Conservation (phyloP, 306 rosid species). For the Ammopiptanthus mongolicus region DNA sequence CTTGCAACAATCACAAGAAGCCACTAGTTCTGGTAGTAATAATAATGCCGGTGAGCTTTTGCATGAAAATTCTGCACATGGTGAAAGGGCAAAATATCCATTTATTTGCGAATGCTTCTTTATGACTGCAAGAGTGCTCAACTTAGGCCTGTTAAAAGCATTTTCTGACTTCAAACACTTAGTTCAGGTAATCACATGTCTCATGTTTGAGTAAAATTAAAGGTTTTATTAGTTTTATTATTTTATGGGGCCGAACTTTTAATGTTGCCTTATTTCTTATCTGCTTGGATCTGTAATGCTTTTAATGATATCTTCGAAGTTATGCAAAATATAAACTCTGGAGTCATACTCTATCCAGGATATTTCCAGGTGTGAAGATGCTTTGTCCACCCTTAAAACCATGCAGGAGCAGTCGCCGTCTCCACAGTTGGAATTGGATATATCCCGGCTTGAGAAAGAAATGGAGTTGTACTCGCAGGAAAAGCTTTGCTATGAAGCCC, state of each 20-base stretch:
- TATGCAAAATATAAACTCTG: neutral
- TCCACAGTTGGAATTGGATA: slow-evolving; percentile 51
- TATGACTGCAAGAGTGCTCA: slow-evolving; percentile 96
- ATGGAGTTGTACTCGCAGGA: slow-evolving; percentile 82
- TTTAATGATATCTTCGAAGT: slow-evolving; percentile 5
- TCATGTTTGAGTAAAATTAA: neutral
- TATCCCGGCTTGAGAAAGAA: slow-evolving; percentile 87
- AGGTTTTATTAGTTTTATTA: neutral
- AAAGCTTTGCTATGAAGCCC: slow-evolving; percentile 92
- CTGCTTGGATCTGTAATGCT: neutral
- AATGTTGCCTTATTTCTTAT: neutral
- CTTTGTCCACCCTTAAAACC: slow-evolving; percentile 70
- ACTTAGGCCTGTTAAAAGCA: slow-evolving; percentile 90
- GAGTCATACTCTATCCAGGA: slow-evolving; percentile 49
- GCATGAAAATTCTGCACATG: slow-evolving; percentile 30
- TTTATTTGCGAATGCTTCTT: slow-evolving; percentile 99
- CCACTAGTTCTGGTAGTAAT: slow-evolving; percentile 77
- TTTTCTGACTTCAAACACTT: slow-evolving; percentile 95
- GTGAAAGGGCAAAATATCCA: slow-evolving; percentile 62
- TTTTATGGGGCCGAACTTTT: slow-evolving; percentile 7
- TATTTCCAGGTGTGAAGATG: slow-evolving; percentile 84
- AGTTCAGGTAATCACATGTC: slow-evolving; percentile 66
- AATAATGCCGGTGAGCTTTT: slow-evolving; percentile 42
- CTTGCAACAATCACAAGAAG: slow-evolving; percentile 81
- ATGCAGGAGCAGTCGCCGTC: slow-evolving; percentile 69